Evolutionary conservation across 768 basidiomycete species (phyloP).

Genomic region (Boletus rubropictus): DNA sequence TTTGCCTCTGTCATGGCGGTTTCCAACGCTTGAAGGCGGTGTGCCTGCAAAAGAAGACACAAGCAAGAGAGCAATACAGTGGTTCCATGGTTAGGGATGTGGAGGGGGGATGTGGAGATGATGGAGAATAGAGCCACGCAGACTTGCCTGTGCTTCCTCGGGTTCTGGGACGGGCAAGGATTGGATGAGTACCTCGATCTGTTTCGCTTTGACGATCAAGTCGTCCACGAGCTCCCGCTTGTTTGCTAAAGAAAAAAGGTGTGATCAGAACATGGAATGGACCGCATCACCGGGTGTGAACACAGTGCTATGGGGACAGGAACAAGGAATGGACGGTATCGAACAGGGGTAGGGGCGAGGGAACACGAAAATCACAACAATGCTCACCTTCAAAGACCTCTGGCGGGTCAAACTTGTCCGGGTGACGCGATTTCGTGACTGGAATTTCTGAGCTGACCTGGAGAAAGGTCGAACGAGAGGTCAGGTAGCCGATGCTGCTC

Average conservation of each 20-base stretch:
- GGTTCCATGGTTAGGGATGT: neutral
- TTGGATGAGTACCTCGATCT: slow-evolving; percentile 79
- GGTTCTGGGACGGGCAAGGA: slow-evolving; percentile 73
- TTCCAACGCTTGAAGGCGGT: slow-evolving; percentile 62
- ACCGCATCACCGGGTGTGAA: neutral
- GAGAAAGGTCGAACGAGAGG: slow-evolving; percentile 65
- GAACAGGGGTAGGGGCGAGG: neutral
- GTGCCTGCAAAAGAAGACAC: slow-evolving; percentile 40
- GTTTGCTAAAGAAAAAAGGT: slow-evolving; percentile 48
- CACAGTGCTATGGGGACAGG: neutral
- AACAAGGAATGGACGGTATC: neutral
- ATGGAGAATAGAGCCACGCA: neutral
- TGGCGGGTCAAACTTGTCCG: slow-evolving; percentile 64
- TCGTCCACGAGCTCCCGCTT: slow-evolving; percentile 80
- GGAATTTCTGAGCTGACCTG: slow-evolving; percentile 77
- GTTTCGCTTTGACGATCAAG: slow-evolving; percentile 81
- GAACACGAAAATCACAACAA: neutral
- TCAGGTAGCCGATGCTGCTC: slow-evolving; percentile 73
- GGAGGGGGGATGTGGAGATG: too few relatives aligned
- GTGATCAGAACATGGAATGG: neutral
- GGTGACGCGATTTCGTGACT: slow-evolving; percentile 72
- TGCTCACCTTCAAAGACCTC: slow-evolving; percentile 73
- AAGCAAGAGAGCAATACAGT: neutral
- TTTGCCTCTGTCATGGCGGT: slow-evolving; percentile 68
- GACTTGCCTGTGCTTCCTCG: slow-evolving; percentile 60